Base-by-base conservation (phyloP, 202 grass and related monocot genomes). In the Panicum virgatum region DNA sequence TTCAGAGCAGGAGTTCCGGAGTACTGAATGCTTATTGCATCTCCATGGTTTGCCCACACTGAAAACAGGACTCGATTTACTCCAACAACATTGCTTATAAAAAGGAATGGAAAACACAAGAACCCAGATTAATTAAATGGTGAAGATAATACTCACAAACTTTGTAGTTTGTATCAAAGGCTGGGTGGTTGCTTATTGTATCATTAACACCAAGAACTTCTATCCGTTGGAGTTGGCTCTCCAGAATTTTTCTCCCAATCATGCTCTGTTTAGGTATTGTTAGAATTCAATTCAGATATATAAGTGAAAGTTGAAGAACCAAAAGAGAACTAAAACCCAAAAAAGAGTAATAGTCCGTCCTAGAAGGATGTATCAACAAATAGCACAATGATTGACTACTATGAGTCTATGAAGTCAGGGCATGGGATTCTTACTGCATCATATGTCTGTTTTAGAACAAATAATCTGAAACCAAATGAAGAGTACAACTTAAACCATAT, bases 1-100 rank as follows among this genome's bases (percentile, higher is more conserved):
- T 98, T 98, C 62, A 98, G 80, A 62, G 95, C 95, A 86, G 92
- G 86, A 89, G 95, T 98, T 37, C 95, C 92, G 43, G 95, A 98
- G 84, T 98, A 98, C 82, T 98, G 95, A 73, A 83, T 94, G 77
- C 95, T 98, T 88, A 98, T 91, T 80, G 89, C 92, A 91, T 98
- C 95, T 69, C 95, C 95, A 89, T 98, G 95, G 72, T 95, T 95
- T 52, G 92, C 95, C 95, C 95, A 98, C 88, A 98, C 95, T 98
- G 64, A 74, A 91, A 75, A 37, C 3, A 76, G 25, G 16, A 73
- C 80, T 54, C 7, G 40, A 58, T 81, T 76, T 25, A 61, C 20
- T 76, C 23, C 65, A 80, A 42, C 30, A 76, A 58, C 59, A 82
- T 69, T 69, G 54, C 66, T 26, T 50, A 76, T 39, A 68, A 61